Percentiles rank a stretch among this genome's conserved stretches.
Evolutionary conservation across 2,329 filamentous ascomycete genomes (phyloP).

Genomic region (Dothiorella sarmentorum): DNA sequence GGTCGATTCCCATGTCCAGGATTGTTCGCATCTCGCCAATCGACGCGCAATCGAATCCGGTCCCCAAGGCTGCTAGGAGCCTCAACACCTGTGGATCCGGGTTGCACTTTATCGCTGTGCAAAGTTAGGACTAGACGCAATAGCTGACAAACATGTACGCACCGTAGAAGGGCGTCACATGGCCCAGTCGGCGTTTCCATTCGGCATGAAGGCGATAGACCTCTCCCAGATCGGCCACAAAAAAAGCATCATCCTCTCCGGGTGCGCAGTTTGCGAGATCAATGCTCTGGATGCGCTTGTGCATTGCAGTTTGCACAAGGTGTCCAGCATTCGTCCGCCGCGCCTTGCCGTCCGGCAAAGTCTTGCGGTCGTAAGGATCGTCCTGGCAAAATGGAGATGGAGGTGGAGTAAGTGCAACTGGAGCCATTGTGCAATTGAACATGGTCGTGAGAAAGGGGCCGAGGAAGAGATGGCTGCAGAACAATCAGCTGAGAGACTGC

Average conservation of each 20-base stretch:
- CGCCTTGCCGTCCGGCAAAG: neutral
- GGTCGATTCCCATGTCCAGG: conserved; percentile 71
- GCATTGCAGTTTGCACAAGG: conserved; percentile 76
- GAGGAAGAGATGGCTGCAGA: neutral
- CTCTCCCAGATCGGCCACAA: conserved; percentile 90
- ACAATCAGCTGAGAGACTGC: neutral
- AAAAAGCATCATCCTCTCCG: conserved; percentile 91
- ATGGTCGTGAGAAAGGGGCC: neutral
- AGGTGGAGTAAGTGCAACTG: neutral
- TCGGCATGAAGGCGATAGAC: conserved; percentile 92
- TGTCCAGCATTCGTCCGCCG: conserved; percentile 55
- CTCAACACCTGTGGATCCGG: conserved; percentile 79
- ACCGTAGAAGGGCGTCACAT: conserved; percentile 91
- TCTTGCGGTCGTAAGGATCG: neutral
- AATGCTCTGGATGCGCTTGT: conserved; percentile 72
- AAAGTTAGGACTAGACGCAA: neutral
- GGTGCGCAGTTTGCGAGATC: conserved; percentile 79
- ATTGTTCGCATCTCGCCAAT: conserved; percentile 91
- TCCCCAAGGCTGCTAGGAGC: conserved; percentile 78
- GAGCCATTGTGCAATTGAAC: neutral
- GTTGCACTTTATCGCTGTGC: conserved; percentile 87
- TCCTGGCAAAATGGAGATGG: neutral
- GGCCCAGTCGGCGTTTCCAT: conserved; percentile 86
- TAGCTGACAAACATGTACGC: conserved; percentile 43
- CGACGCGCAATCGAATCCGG: conserved; percentile 92